Evolutionary conservation across 192 early-diverging fungal genomes (phyloP), one percentile per base, ranked within the genome.

Genomic region (Geranomyces michiganensis): DNA sequence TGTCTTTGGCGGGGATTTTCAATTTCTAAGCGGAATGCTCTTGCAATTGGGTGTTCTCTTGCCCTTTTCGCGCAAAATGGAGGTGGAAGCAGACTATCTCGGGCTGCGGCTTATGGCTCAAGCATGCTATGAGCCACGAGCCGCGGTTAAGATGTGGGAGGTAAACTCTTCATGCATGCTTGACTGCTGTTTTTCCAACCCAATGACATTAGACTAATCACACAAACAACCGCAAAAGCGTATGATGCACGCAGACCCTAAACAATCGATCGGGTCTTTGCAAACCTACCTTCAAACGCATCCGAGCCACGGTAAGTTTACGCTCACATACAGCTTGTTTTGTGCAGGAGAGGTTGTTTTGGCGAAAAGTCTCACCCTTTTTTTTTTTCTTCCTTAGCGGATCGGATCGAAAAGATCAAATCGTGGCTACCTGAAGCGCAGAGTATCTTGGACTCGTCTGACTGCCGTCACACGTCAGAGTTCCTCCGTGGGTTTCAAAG

Each of bases 71-170:
- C 80, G 95, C 14, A 89, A 90, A 62, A 92, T 89, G 68, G 97
- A 99, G 80, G 85, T 81, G 27, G 97, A 99, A 76, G 97, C 97
- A 7, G 97, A 99, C 77, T 81, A 88, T 51, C 92, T 99, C 76
- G 94, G 94, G 0, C 77, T 99, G 41, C 64, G 84, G 51, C 79
- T 99, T 17, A 95, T 97, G 94, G 88, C 94, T 4, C 84, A 90
- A 62, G 96, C 96, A 29, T 99, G 96, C 74, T 99, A 90, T 75
- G 87, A 97, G 72, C 96, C 96, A 0, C 67, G 65, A 13, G 88
- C 90, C 67, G 93, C 94, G 22, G 80, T 90, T 0, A 76, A 76
- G 8, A 79, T 99, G 72, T 99, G 96, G 96, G 66, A 88, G 76
- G 79, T 80, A n/a, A n/a, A n/a, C n/a, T n/a, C n/a, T n/a, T n/a